Percentiles rank a stretch among this genome's conserved stretches.
These are phyloP conservation scores for Sarocladium brachiariae DNA, from an alignment of 2,329 filamentous ascomycete species.

Conservation along the genomic window DNA sequence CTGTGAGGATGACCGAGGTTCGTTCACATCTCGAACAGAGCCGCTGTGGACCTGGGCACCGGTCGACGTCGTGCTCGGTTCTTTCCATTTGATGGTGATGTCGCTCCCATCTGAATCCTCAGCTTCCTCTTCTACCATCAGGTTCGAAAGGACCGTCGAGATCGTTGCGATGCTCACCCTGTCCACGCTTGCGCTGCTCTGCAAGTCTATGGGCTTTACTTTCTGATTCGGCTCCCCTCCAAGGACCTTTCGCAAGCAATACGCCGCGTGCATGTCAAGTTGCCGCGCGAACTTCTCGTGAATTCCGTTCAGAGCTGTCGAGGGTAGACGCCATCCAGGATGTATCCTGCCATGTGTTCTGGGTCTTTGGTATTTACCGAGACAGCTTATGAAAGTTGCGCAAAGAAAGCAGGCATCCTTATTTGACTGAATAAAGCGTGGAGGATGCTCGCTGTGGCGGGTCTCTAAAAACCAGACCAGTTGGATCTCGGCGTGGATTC, in stretches of 20 bases:
- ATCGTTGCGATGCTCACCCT: background rate
- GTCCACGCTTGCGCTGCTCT: background rate
- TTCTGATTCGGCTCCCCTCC: background rate
- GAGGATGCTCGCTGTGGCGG: background rate
- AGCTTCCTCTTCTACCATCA: background rate
- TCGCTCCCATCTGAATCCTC: too few species aligned
- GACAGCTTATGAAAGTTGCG: background rate
- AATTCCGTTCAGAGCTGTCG: background rate
- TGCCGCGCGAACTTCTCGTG: constrained; percentile 12
- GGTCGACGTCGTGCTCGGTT: too few species aligned
- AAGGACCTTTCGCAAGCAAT: background rate
- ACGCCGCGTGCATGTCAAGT: constrained; percentile 12
- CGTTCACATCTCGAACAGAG: too few species aligned
- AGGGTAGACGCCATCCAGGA: constrained; percentile 8
- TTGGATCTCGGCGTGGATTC: constrained; percentile 9
- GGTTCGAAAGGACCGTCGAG: background rate
- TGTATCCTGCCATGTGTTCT: constrained; percentile 7
- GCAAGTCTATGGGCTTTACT: background rate
- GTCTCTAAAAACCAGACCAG: constrained; percentile 5
- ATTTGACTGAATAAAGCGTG: constrained; percentile 7
- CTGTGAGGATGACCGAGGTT: too few species aligned
- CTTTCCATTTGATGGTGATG: too few species aligned
- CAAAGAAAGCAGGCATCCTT: constrained; percentile 9
- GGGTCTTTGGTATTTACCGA: background rate
- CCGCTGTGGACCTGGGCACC: too few species aligned